A percentile compares a stretch with the other conserved stretches of the same genome.
Evolutionary conservation across 495 filamentous ascomycete genomes (phyloP).

Genomic region (Aspergillus indologenus): DNA sequence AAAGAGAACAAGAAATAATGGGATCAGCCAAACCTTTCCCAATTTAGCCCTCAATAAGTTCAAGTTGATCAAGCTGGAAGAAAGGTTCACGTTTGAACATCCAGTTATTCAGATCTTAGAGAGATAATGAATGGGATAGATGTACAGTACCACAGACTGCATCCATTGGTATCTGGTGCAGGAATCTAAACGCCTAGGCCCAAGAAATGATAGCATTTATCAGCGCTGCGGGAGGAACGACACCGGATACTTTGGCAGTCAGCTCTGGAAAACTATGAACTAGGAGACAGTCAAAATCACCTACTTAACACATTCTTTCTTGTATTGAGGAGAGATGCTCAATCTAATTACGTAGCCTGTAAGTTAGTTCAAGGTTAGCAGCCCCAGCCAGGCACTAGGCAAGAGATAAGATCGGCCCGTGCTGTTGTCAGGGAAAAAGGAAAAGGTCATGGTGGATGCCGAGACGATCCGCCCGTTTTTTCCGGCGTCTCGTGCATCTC

Average conservation of each 20-base stretch:
- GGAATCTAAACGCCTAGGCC: too few relatives aligned
- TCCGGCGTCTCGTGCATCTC: slow-evolving; percentile 29
- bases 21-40: background rate
- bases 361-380: background rate
- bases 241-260: too few relatives aligned
- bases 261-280: too few relatives aligned
- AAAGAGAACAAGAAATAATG: too few relatives aligned
- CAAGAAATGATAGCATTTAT: too few relatives aligned
- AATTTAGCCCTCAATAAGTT: background rate
- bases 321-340: too few relatives aligned
- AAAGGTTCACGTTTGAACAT: background rate
- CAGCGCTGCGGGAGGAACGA: too few relatives aligned
- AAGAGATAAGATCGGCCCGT: slow-evolving; percentile 46
- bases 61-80: background rate
- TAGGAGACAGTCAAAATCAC: too few relatives aligned
- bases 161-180: background rate
- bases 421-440: slow-evolving; percentile 3
- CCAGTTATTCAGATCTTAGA: background rate
- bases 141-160: background rate
- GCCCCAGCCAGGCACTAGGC: background rate
- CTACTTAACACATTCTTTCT: too few relatives aligned
- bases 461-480: slow-evolving; percentile 45
- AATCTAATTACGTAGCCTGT: background rate
- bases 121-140: background rate
- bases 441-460: slow-evolving; percentile 28